A percentile compares a stretch with the other conserved stretches of the same genome.
Conservation (phyloP, 2,329 filamentous ascomycete species). For the Sporothrix variecibatus region DNA sequence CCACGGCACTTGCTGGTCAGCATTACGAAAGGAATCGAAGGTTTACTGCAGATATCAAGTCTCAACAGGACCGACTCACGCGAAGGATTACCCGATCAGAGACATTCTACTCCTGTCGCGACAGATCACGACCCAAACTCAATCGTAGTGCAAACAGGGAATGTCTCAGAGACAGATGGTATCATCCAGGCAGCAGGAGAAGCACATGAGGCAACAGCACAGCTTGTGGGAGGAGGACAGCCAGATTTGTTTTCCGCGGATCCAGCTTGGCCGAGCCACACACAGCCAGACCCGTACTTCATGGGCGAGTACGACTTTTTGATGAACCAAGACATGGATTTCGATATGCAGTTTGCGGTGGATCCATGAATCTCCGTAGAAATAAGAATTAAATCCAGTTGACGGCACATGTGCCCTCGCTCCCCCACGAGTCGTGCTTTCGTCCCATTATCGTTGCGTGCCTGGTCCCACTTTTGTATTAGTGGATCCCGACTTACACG, state of each 20-base stretch:
- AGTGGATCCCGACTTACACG: neutral
- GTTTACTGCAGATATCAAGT: constrained; percentile 17
- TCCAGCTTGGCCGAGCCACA: neutral
- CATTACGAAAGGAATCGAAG: constrained; percentile 18
- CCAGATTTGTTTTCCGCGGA: neutral
- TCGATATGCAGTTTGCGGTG: constrained; percentile 12
- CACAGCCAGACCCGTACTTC: constrained; percentile 14
- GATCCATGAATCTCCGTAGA: neutral
- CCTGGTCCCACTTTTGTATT: neutral
- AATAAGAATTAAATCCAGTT: neutral
- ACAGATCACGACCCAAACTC: neutral
- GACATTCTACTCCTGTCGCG: neutral
- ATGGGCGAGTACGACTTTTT: constrained; percentile 26
- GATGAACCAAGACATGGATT: constrained; percentile 22
- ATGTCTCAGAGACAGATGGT: neutral
- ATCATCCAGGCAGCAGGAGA: neutral
- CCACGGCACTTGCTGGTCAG: constrained; percentile 30
- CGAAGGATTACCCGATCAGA: neutral
- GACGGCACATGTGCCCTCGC: neutral
- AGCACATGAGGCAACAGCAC: neutral
- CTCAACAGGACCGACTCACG: neutral
- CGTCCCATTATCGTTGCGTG: neutral
- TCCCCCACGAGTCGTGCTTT: neutral
- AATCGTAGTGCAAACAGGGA: neutral
- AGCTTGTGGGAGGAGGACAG: neutral